Evolutionary conservation across 2,329 filamentous ascomycete species (phyloP), one percentile per base, ranked within the genome.

Genomic region (Penicillium sp.): DNA sequence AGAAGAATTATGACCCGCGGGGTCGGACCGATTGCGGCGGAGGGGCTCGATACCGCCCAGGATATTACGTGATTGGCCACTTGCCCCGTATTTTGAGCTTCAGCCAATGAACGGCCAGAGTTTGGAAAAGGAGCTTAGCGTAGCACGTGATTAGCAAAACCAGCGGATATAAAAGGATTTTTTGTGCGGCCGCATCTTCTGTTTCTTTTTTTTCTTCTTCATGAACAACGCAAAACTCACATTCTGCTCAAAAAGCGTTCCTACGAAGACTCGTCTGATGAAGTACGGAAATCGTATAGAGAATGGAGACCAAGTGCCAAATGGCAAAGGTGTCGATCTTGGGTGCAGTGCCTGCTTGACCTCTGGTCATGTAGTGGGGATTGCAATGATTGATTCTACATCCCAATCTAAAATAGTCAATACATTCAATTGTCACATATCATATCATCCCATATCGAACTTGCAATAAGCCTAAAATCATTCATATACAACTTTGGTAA

Each of bases 381-480:
- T 71, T 77, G 77, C 77, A 80, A 80, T 80, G 77, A 80, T 79
- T 75, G 75, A 76, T 70, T 72, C 75, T 74, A 80, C 77, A 80
- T 49, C 25, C 37, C 41, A 28, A 44, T 31, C 14, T 22, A 29
- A 44, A 43, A 28, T 14, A 45, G 12, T 7, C 2, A 39, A 54
- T 46, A 49, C 42, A 19, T 25, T 50, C 39, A 9, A 41, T 18
- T 50, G 13, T 11, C 19, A 30, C 14, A 49, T 33, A 27, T 41
- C 38, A 16, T 37, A 19, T 49, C 41, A 47, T n/a, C 27, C 39
- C 42, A 41, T 34, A 27, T 31, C 43, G 22, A 6, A 25, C 22
- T 25, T 25, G 3, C 22, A 25, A 6, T 3, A 25, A 25, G 22
- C 22, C 22, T 25, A 25, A 25, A 5, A 22, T 3, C 19, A 22